phyloP scores from a whole-genome alignment of 768 basidiomycete genomes.

The Omphalotus guepiniiformis region DNA sequence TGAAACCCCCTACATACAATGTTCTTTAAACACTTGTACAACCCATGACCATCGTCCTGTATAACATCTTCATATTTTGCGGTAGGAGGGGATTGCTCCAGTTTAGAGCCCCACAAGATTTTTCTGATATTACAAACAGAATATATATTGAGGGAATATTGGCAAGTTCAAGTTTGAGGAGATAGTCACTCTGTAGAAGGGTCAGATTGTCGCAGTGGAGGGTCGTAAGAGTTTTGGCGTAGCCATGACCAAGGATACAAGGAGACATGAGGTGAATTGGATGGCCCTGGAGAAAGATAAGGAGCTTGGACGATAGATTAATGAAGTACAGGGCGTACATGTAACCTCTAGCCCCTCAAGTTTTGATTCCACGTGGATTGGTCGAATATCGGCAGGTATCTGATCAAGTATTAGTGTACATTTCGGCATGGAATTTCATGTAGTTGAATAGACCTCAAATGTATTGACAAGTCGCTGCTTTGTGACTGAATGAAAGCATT shows the following conservation, averaged over 20 bases:
- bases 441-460: constrained; percentile 54
- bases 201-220: constrained; percentile 36
- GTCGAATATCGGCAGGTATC: constrained; percentile 71
- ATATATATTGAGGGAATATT: too few relatives aligned
- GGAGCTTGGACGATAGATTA: too few relatives aligned
- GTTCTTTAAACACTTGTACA: constrained; percentile 78
- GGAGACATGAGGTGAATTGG: constrained; percentile 64
- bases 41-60: constrained; percentile 54
- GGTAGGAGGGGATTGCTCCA: constrained; percentile 69
- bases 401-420: background rate
- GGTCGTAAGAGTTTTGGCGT: constrained; percentile 74
- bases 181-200: constrained; percentile 44
- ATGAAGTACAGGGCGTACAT: constrained; percentile 65
- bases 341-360: constrained; percentile 65
- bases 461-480: constrained; percentile 90
- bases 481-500: constrained; percentile 83
- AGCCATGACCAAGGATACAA: constrained; percentile 89
- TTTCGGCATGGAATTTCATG: background rate
- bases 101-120: constrained; percentile 78
- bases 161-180: too few relatives aligned
- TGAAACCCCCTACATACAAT: constrained; percentile 47
- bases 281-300: constrained; percentile 58
- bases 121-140: constrained; percentile 24
- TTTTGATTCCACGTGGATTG: constrained; percentile 51
- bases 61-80: constrained; percentile 73